Evolutionary conservation across 164 flowering plant species (phyloP).

Genomic region (Aristolochia californica): DNA sequence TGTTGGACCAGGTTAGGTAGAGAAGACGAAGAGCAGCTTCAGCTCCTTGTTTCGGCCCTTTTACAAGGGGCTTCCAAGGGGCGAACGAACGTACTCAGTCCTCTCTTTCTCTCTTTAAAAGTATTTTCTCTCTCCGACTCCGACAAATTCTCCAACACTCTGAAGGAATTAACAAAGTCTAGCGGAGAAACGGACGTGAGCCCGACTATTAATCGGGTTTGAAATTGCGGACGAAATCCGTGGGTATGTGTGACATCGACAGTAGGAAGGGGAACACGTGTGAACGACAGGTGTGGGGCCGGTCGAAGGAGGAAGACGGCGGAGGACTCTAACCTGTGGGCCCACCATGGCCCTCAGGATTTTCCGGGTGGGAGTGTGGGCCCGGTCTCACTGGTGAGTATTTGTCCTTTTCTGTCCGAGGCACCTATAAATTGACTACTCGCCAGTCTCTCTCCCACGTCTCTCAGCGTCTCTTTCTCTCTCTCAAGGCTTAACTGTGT

Average conservation of each 20-base stretch:
- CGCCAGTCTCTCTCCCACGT: background rate
- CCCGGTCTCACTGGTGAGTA: constrained; percentile 1
- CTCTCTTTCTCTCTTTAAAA: no score
- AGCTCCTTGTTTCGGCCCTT: background rate
- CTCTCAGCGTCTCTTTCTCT: background rate
- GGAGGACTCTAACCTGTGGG: background rate
- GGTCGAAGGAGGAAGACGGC: constrained; percentile 6
- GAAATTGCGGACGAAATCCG: background rate
- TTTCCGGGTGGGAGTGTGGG: background rate
- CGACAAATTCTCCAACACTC: background rate
- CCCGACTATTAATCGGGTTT: background rate
- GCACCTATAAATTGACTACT: constrained; percentile 10
- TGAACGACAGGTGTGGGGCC: background rate
- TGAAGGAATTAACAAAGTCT: background rate
- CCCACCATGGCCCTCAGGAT: constrained; percentile 2
- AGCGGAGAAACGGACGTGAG: background rate
- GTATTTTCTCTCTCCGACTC: no score
- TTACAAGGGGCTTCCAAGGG: constrained; percentile 1
- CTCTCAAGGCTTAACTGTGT: background rate
- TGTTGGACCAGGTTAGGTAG: no score
- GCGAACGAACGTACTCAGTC: no score
- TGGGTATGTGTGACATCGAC: background rate
- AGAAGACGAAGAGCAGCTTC: background rate
- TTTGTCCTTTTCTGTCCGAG: constrained; percentile 11
- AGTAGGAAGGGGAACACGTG: background rate